A percentile compares a stretch with the other conserved stretches of the same genome.
Evolutionary conservation across 75 land plant species (phyloP).

Genomic region (Picea sitchensis): DNA sequence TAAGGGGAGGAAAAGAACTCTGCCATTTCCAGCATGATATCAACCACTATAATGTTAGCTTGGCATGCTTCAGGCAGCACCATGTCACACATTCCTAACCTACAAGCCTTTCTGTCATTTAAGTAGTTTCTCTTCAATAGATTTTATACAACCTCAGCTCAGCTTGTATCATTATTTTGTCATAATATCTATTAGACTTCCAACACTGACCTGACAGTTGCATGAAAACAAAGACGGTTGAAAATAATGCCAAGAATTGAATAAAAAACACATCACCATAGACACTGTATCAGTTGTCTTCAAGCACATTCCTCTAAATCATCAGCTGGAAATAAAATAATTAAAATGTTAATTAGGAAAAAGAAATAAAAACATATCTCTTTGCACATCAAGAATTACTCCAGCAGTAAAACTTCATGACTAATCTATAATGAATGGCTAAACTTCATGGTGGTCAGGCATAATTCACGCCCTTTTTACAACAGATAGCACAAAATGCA

Average conservation of each 20-base stretch:
- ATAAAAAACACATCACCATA: not conserved
- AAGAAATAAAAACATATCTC: not conserved
- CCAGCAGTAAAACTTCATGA: not conserved
- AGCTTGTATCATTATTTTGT: no score
- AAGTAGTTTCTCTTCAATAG: no score
- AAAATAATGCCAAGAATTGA: not conserved
- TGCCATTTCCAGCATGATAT: no score
- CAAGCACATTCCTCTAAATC: not conserved
- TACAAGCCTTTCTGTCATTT: no score
- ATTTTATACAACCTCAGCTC: no score
- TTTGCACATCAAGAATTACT: not conserved
- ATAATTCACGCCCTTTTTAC: not conserved
- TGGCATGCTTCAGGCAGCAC: no score
- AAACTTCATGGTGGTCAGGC: not conserved
- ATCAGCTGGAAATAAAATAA: not conserved
- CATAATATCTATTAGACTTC: no score
- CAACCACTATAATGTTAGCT: no score
- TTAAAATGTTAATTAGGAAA: not conserved
- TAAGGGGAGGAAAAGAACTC: no score
- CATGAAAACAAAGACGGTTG: no score
- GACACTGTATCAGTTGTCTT: not conserved
- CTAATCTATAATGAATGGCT: constrained; percentile 1
- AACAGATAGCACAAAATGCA: not conserved
- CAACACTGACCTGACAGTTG: no score
- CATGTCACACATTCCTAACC: no score